These are phyloP conservation scores for Colletotrichum brevisporum DNA, from an alignment of 2,329 filamentous ascomycete species.

Conservation along the genomic window DNA sequence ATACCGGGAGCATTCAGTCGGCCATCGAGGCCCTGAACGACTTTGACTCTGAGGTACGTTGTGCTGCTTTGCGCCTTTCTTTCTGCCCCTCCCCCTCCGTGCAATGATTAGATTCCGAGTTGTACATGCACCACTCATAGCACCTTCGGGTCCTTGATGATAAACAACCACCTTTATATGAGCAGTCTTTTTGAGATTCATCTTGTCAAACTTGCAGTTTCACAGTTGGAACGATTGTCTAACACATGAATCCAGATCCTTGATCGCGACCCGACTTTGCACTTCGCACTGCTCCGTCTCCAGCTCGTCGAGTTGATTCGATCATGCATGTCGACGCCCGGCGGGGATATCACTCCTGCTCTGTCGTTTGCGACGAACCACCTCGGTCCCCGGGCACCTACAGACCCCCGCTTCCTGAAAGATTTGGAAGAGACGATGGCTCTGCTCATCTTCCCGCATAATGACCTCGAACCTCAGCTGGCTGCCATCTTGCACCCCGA, in stretches of 20 bases:
- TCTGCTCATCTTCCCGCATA: conserved; percentile 88
- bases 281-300: conserved; percentile 90
- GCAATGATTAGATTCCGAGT: conserved; percentile 91
- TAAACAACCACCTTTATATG: conserved; percentile 75
- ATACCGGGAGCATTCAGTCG: conserved; percentile 85
- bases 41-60: conserved; percentile 85
- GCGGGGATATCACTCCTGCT: conserved; percentile 82
- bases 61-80: conserved; percentile 50
- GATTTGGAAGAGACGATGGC: conserved; percentile 95
- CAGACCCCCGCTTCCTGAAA: conserved; percentile 83
- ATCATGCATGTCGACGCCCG: conserved; percentile 74
- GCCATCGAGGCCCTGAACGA: conserved; percentile 93
- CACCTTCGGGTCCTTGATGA: conserved; percentile 90
- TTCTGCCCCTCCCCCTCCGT: conserved; percentile 30
- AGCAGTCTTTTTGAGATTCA: conserved; percentile 42
- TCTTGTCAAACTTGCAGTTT: conserved; percentile 12
- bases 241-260: conserved; percentile 76
- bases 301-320: conserved; percentile 96
- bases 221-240: conserved; percentile 41
- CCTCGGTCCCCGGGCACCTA: conserved; percentile 88
- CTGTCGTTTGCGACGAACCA: conserved; percentile 90
- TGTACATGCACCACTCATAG: conserved; percentile 99
- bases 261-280: conserved; percentile 84
- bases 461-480: conserved; percentile 82
- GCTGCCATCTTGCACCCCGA: conserved; percentile 83